Base-by-base conservation (phyloP, 106 monocot genomes). In the Apostasia ramifera region DNA sequence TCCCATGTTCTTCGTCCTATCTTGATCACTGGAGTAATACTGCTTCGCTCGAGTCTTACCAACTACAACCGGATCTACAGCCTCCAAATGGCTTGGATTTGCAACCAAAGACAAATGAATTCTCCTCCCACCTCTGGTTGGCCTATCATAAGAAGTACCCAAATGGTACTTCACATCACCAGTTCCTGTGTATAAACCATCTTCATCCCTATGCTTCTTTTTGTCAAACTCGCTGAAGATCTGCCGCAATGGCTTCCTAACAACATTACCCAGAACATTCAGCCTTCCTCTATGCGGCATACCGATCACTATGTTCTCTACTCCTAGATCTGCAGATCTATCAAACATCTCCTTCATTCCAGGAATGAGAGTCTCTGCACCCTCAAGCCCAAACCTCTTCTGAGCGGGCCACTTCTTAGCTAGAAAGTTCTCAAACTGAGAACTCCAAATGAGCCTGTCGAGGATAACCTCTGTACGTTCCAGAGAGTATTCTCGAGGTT, bases 281-380 rank as follows among this genome's bases (percentile, higher is more conserved):
- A 97, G 48, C 57, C 97, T 86, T 11, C 97, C 97, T 78, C 97
- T 80, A 59, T 97, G 97, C 0, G 97, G 72, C 92, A 87, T 97
- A 26, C 97, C 93, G 45, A 93, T 93, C 2, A 92, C 92, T 59
- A 97, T 89, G 66, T 74, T 92, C 71, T 92, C 89, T 13, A 97
- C 95, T 4, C 95, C 95, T 3, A 89, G 59, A 62, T 89, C 84
- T 0, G 95, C 86, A 0, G 89, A 78, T 59, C 84, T 48, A 59
- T 97, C 95, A 68, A 97, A 86, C 95, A 97, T 92, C 78, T 92
- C 95, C 76, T 97, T 97, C 95, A 97, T 97, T 8, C 92, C 92
- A 2, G 95, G 95, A 62, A 97, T 97, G 52, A 97, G 61, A 0
- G 92, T 89, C 75, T 97, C 97, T 5, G 68, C 86, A 4, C 97